Evolutionary conservation across 2,329 filamentous ascomycete species (phyloP), one percentile per base, ranked within the genome.

Genomic region (Penicillium corylophilum): DNA sequence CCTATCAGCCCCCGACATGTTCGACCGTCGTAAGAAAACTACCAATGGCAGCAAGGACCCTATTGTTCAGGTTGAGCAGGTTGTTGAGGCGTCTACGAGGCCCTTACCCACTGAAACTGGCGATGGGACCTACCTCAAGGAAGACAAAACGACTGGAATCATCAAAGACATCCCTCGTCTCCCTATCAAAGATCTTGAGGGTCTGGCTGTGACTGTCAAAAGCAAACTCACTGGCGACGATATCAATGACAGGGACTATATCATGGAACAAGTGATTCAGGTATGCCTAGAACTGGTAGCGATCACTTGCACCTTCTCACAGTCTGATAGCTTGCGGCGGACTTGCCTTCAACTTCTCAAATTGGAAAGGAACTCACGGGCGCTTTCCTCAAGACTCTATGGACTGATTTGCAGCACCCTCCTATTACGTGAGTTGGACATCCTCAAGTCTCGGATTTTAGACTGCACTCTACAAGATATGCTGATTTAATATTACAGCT

Each of bases 211-310:
- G 29, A 53, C 74, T 23, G 68, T 75, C 12, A 74, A 76, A 20
- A 71, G 65, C 44, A 64, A 75, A 18, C 61, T 69, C 50, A 75
- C 77, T n/a, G 80, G 81, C 2, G 72, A 81, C 38, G 77, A 77
- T 7, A 69, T 82, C 15, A 75, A 88, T 60, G 85, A 88, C 62
- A 85, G 81, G 64, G 77, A 78, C 1, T 84, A 84, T 61, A 70
- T 82, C 12, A 84, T 84, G 81, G 82, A 85, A 62, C 72, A 75
- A 22, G 64, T 84, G 51, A 79, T 85, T 44, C 71, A 77, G 53
- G 71, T 76, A 51, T 46, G 42, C 39, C 2, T 28, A 12, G 10
- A 22, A 20, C 18, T 6, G 7, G 1, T 10, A 7, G 38, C 24
- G 24, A 18, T 35, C 20, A 41, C 22, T 23, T 23, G 18, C 8